Conservation (phyloP, 2,329 filamentous ascomycete genomes). For the Colletotrichum chrysophilum region DNA sequence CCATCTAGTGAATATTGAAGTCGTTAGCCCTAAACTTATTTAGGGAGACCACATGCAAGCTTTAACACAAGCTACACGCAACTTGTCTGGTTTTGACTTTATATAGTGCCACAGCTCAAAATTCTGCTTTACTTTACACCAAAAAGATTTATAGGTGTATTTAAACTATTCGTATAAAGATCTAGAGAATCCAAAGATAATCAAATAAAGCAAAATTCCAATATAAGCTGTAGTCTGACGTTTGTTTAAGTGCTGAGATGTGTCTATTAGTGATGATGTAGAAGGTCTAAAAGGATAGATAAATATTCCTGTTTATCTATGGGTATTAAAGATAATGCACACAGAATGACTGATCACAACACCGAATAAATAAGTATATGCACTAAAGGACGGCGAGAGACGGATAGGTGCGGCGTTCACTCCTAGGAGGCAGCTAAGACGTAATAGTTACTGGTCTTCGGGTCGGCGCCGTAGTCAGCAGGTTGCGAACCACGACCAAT, state of each 20-base stretch:
- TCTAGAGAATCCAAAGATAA: neutral
- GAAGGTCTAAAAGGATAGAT: neutral
- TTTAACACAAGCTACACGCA: no score
- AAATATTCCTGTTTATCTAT: neutral
- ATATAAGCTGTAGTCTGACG: no score
- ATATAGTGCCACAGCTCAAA: no score
- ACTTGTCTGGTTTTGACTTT: no score
- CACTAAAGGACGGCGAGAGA: no score
- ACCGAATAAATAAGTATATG: neutral
- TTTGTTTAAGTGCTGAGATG: neutral
- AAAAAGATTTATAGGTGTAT: rapidly evolving
- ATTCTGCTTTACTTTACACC: no score
- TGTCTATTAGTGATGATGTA: rapidly evolving
- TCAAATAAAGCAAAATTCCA: no score
- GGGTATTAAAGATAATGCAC: neutral
- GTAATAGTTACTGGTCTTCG: rapidly evolving
- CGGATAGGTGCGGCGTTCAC: neutral
- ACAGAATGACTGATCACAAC: neutral
- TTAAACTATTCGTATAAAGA: rapidly evolving
- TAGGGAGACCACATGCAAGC: no score
- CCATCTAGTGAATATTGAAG: neutral
- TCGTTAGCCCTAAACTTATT: no score
- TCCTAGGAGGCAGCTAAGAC: neutral
- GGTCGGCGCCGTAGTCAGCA: neutral
- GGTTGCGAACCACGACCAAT: neutral